Base-by-base conservation (phyloP, 345 rosid species). In the Anacardium occidentale region DNA sequence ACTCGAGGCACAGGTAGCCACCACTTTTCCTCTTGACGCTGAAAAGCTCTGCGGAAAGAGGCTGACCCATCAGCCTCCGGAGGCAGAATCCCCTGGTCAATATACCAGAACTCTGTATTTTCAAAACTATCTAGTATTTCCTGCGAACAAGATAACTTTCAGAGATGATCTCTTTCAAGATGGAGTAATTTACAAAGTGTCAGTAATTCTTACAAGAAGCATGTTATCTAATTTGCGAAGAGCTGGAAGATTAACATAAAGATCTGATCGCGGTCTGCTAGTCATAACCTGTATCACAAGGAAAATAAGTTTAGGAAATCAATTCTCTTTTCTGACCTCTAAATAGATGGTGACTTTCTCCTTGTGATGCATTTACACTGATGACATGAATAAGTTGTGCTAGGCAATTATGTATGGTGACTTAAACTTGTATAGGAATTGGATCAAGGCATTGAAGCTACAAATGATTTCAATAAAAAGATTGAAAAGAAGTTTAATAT, bases 11-110 rank as follows among this genome's bases (percentile, higher is more conserved):
- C 92, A 0, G 99, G 98, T 20, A 95, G 88, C 99, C 99, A 95
- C 99, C 99, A 95, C 79, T 95, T 95, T 67, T 93, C 98, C 77
- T 93, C 99, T 73, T 91, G 99, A 50, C 99, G 97, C 77, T 86
- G 97, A 77, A 95, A 83, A 64, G 86, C 77, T 75, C 82, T 85
- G 4, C 85, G 84, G 59, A 88, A 93, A 62, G 99, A 90, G 9
- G 90, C 15, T 22, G 98, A 89, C 12, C 92, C 96, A 64, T 88
- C 92, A 21, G 88, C 74, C 69, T 91, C 97, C 13, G 84, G 81
- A 0, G 94, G 88, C 75, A 91, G 72, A 75, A 96, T 90, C 62
- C 98, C 98, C 81, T 91, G 97, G 62, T 96, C 98, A 56, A 91
- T 90, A 52, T 96, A 93, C 98, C 98, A 91, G 88, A 93, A 96